Evolutionary conservation across 257 asterid genomes (phyloP), one percentile per base, ranked within the genome.

Genomic region (Oldenlandia corymbosa): DNA sequence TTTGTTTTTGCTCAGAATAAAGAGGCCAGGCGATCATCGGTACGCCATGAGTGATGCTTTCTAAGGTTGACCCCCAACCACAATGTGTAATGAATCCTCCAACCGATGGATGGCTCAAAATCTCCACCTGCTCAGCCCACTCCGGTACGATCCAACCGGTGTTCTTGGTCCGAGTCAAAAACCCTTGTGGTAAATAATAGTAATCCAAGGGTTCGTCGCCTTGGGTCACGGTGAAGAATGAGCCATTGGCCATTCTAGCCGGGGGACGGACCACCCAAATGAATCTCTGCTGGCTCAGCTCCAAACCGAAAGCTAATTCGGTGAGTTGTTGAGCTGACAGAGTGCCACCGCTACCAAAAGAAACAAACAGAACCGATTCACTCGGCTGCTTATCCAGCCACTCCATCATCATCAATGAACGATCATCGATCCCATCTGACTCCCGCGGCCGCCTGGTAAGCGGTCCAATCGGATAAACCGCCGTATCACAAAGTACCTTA

Each of bases 11-110:
- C 80, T 89, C 94, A 0, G 89, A 80, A 1, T 86, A 84, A 0
- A 86, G 80, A 0, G 96, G 96, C 96, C 96, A 88, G 1, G 78
- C 87, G 3, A 89, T 78, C 76, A 87, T 67, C 1, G 95, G 90
- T 7, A 83, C 87, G 0, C 82, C 84, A 14, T 70, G 78, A 0
- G 52, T 67, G 0, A 87, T 67, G 57, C 94, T 78, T 36, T 87
- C 97, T 1, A 90, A 14, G 0, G 56, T 57, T 7, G 94, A 87
- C 28, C 80, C 85, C 97, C 95, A 87, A 1, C 94, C 95, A 10
- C 88, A 83, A n/a, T 86, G 97, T 0, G 88, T 60, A 51, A 89
- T 2, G 46, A 89, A 89, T 4, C 97, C 95, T 0, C 94, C 94
- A 0, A 83, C 37, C 0, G 89, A 77, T 0, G 75, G 80, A n/a